Conservation (phyloP, 257 asterid species). For the Coffea canephora region DNA sequence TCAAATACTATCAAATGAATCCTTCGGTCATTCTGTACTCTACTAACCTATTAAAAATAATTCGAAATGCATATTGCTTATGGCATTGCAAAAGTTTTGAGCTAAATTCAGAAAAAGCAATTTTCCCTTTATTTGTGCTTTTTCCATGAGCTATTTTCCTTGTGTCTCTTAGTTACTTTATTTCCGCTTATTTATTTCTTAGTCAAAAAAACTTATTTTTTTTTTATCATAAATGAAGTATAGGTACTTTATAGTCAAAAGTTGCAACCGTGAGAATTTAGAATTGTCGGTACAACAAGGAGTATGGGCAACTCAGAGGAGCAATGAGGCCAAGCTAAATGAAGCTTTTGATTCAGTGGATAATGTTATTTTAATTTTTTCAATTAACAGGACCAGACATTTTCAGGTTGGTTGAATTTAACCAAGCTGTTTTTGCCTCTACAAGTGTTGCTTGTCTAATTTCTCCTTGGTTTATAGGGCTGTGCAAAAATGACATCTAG, state of each 20-base stretch:
- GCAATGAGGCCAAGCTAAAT: slow-evolving; percentile 96
- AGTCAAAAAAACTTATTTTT: slow-evolving; percentile 22
- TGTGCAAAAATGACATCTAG: slow-evolving; percentile 96
- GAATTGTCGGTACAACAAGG: slow-evolving; percentile 98
- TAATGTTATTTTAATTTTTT: slow-evolving; percentile 86
- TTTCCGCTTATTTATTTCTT: neutral
- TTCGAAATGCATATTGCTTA: neutral
- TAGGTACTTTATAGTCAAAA: slow-evolving; percentile 97
- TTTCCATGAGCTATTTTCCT: neutral
- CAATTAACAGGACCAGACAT: slow-evolving; percentile 89
- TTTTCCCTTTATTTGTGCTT: neutral
- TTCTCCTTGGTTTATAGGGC: slow-evolving; percentile 51
- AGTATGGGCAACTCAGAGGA: slow-evolving; percentile 98
- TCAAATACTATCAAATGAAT: neutral
- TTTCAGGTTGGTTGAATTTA: slow-evolving; percentile 65
- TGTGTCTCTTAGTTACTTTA: slow-evolving; percentile 22
- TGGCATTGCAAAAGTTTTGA: neutral
- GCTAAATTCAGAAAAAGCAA: neutral
- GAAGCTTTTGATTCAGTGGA: slow-evolving; percentile 97
- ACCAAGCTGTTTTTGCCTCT: slow-evolving; percentile 1
- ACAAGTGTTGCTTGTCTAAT: neutral
- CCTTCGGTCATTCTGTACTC: neutral
- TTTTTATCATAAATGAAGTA: slow-evolving; percentile 32
- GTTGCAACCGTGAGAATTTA: slow-evolving; percentile 98
- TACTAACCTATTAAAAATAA: neutral